These are phyloP conservation scores for Conticribra guillardii DNA, from an alignment of 108 stramenopile species.

Conservation along the genomic window DNA sequence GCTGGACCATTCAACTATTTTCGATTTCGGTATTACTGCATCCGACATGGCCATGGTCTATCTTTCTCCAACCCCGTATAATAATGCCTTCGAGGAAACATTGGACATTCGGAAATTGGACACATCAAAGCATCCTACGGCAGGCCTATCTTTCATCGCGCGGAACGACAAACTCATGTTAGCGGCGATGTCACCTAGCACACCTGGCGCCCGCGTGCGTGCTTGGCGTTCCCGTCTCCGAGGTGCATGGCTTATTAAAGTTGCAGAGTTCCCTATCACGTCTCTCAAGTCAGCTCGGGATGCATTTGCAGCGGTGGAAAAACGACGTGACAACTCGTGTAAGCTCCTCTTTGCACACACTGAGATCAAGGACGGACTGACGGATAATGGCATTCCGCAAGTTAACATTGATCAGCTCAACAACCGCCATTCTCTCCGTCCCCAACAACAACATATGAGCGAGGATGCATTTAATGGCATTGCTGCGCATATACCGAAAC, in stretches of 20 bases:
- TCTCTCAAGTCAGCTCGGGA: background rate
- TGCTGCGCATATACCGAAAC: background rate
- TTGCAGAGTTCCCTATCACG: no score
- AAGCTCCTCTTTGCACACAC: background rate
- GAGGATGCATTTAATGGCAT: no score
- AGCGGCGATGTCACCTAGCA: background rate
- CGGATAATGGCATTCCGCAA: no score
- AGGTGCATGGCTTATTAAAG: constrained; percentile 6
- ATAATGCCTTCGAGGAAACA: background rate
- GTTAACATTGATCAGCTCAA: no score
- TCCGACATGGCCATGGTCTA: no score
- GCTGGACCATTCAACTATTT: no score
- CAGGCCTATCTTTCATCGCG: background rate
- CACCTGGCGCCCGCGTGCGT: background rate
- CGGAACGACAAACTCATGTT: background rate
- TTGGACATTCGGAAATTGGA: background rate
- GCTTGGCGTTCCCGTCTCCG: background rate
- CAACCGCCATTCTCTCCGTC: no score
- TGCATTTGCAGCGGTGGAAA: background rate
- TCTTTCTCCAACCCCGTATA: background rate
- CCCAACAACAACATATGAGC: no score
- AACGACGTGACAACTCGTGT: background rate
- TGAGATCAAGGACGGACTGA: no score
- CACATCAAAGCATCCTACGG: no score
- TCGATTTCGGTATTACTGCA: background rate